Evolutionary conservation across 805 yeast species (phyloP).

Genomic region (Candida caryicola): DNA sequence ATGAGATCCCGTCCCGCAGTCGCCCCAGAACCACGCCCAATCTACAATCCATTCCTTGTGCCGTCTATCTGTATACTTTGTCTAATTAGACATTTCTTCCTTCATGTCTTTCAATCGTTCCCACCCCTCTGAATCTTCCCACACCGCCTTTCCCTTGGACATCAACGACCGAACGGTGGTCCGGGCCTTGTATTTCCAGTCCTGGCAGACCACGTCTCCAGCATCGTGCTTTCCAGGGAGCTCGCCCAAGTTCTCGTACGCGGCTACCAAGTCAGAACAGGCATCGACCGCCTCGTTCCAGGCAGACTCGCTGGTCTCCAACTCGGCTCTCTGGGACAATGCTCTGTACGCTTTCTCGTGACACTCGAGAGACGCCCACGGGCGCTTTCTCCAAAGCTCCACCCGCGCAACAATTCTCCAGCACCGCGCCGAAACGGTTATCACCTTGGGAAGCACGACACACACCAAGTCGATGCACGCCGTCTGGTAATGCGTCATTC

Average conservation of each 20-base stretch:
- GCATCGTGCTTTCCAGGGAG: conserved; percentile 75
- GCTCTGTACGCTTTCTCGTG: conserved; percentile 87
- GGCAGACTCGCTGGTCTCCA: conserved; percentile 54
- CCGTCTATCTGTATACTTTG: not conserved
- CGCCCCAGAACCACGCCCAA: too few relatives aligned
- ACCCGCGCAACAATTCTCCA: conserved; percentile 87
- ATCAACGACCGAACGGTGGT: conserved; percentile 68
- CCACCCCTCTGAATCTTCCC: conserved; percentile 85
- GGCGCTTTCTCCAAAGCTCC: conserved; percentile 79
- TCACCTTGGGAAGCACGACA: conserved; percentile 61
- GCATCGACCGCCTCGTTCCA: conserved; percentile 83
- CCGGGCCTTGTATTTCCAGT: conserved; percentile 85
- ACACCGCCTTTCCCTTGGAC: conserved; percentile 72
- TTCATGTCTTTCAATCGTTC: conserved; percentile 54
- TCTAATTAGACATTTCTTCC: conserved; percentile 29
- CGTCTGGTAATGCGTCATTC: conserved; percentile 60
- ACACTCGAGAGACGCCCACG: conserved; percentile 85
- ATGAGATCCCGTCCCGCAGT: too few relatives aligned
- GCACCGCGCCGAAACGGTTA: conserved; percentile 62
- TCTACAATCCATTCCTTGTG: not conserved
- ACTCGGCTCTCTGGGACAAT: conserved; percentile 57
- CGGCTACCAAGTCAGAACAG: conserved; percentile 75
- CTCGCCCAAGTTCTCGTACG: conserved; percentile 87
- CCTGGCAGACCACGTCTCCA: conserved; percentile 82
- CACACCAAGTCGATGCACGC: conserved; percentile 72